Conservation (phyloP, 2,329 filamentous ascomycete species). For the Colletotrichum magnum region DNA sequence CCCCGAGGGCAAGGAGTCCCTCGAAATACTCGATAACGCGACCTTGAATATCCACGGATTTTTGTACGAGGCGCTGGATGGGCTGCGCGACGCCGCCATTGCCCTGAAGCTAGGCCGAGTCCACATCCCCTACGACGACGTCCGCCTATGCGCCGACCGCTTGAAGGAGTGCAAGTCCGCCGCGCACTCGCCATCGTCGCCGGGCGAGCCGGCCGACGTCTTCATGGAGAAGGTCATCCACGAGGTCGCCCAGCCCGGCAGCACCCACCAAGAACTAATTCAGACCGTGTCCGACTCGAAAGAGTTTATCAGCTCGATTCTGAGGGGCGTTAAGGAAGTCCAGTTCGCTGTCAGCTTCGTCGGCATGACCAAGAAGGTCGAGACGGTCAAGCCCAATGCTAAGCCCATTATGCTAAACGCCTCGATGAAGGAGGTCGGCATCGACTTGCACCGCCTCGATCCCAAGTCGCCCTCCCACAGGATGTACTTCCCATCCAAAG, state of each 20-base stretch:
- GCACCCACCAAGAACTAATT: constrained; percentile 76
- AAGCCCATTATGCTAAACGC: constrained; percentile 86
- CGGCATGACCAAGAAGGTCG: constrained; percentile 85
- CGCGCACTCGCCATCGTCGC: constrained; percentile 48
- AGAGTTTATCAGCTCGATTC: constrained; percentile 89
- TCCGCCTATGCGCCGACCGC: constrained; percentile 73
- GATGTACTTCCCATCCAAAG: constrained; percentile 96
- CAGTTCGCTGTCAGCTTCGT: constrained; percentile 95
- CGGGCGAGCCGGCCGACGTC: constrained; percentile 68
- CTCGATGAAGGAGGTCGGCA: constrained; percentile 95
- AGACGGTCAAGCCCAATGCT: constrained; percentile 75
- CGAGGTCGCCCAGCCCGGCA: constrained; percentile 80
- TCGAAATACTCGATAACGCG: constrained; percentile 89
- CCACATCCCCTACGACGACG: constrained; percentile 91
- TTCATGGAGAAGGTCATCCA: constrained; percentile 81
- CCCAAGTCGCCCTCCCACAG: constrained; percentile 93
- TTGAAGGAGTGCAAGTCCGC: constrained; percentile 62
- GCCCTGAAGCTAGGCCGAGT: constrained; percentile 92
- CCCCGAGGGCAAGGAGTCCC: constrained; percentile 84
- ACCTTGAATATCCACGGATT: constrained; percentile 93
- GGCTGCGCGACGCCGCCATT: constrained; percentile 90
- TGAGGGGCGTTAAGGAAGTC: constrained; percentile 94
- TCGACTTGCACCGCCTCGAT: constrained; percentile 93
- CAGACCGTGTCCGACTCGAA: constrained; percentile 92
- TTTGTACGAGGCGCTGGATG: constrained; percentile 86